Base-by-base conservation (phyloP, 306 rosid genomes). In the Ziziphus jujuba region DNA sequence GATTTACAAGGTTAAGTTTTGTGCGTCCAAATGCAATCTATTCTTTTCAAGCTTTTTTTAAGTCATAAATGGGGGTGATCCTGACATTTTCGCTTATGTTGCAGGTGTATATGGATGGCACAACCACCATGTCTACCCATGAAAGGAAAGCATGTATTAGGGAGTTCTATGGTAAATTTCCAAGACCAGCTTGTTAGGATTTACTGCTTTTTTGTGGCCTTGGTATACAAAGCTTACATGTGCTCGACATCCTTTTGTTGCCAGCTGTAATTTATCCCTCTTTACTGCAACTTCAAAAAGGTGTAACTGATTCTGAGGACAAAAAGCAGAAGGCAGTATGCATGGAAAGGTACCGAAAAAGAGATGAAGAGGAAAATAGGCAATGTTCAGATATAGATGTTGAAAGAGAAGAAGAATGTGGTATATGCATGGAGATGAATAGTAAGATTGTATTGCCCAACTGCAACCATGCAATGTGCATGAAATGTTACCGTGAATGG, bases 351-450 rank as follows among this genome's bases (percentile, higher is more conserved):
- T 92, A 89, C 62, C 69, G 91, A 24, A 85, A 78, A 73, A 84
- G 92, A 80, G 97, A 87, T 19, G 89, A 82, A 0, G 96, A 81
- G 62, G 97, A 84, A 53, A 58, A 55, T 20, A 51, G 73, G 61
- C 86, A 67, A 36, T 62, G 60, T 67, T 82, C 89, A 0, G 98
- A 92, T 61, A 77, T 79, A 47, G 97, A 92, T 63, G 74, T 81
- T 71, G 98, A 92, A 81, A 82, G 98, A 71, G 98, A 92, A 80
- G 97, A 92, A 74, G 98, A 92, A 72, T 92, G 98, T 56, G 98
- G 97, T 63, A 92, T 92, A 80, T 92, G 98, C 81, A 92, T 92
- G 98, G 97, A 92, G 70, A 75, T 79, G 75, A 85, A 84, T 71
- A 84, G 88, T 70, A 92, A 92, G 87, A 85, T 87, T 76, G 93